phyloP scores from a whole-genome alignment of 1,284 basidiomycete genomes.

The Cystobasidium slooffiae region DNA sequence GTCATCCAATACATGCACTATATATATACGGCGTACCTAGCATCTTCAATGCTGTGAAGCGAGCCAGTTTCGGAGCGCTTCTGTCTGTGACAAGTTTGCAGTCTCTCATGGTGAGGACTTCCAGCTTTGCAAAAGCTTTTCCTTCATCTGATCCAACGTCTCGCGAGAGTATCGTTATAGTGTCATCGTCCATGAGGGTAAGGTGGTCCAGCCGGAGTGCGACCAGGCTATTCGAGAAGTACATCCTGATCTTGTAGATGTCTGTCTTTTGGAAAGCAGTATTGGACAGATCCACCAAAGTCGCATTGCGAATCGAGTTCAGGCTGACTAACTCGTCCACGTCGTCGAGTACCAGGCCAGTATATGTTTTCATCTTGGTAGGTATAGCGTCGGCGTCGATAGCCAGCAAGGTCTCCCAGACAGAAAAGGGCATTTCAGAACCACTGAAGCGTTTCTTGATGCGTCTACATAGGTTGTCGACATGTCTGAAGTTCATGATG shows the following conservation, averaged over 20 bases:
- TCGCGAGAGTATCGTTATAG: conserved; percentile 26
- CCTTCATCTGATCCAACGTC: conserved; percentile 23
- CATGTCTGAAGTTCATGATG: background rate
- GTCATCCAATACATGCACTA: background rate
- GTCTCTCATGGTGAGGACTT: conserved; percentile 23
- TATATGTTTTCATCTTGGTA: conserved; percentile 7
- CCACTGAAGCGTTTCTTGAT: conserved; percentile 13
- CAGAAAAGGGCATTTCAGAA: conserved; percentile 20
- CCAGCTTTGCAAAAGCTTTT: conserved; percentile 26
- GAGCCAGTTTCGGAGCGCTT: conserved; percentile 21
- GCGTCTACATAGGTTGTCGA: conserved; percentile 14
- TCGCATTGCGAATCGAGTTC: background rate
- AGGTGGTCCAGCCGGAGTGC: conserved; percentile 36
- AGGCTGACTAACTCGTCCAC: background rate
- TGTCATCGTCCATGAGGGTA: conserved; percentile 18
- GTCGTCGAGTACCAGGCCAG: conserved; percentile 32
- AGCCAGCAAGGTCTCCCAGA: conserved; percentile 24
- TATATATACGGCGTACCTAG: conserved; percentile 17
- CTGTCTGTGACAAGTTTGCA: conserved; percentile 37
- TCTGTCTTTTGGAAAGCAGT: conserved; percentile 33
- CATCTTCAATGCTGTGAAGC: conserved; percentile 27
- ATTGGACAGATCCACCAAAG: conserved; percentile 29
- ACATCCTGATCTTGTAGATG: conserved; percentile 33
- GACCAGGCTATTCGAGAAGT: conserved; percentile 11
- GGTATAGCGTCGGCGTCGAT: conserved; percentile 19